Conservation (phyloP, 2,329 filamentous ascomycete species). For the Botrytis fragariae region DNA sequence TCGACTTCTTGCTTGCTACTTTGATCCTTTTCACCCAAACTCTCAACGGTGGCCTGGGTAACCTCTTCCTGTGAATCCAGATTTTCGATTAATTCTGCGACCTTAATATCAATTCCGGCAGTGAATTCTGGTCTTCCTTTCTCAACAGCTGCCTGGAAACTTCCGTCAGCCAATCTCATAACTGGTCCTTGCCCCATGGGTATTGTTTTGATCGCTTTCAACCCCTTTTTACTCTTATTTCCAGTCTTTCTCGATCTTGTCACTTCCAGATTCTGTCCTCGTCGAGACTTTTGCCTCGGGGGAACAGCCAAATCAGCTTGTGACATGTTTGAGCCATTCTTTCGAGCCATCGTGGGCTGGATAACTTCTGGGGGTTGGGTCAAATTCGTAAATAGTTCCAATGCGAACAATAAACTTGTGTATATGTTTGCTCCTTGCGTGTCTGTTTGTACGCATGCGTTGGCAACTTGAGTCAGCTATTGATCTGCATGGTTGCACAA, state of each 20-base stretch:
- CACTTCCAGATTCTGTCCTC: neutral
- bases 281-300: neutral
- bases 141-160: neutral
- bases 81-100: too few relatives aligned
- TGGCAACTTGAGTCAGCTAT: neutral
- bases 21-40: neutral
- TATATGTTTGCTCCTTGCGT: neutral
- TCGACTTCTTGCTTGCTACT: neutral
- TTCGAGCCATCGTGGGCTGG: neutral
- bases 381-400: neutral
- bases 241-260: too few relatives aligned
- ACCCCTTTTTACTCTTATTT: neutral
- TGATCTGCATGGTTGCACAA: neutral
- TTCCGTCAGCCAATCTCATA: neutral
- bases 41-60: neutral
- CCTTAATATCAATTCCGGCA: neutral
- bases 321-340: neutral
- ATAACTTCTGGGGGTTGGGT: rapidly evolving
- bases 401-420: too few relatives aligned
- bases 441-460: neutral
- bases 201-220: neutral
- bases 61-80: neutral
- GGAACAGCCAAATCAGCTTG: neutral
- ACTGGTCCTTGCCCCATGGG: neutral
- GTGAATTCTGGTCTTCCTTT: neutral